These are phyloP conservation scores for Daldinia caldariorum DNA, from an alignment of 495 filamentous ascomycete genomes.

Conservation along the genomic window DNA sequence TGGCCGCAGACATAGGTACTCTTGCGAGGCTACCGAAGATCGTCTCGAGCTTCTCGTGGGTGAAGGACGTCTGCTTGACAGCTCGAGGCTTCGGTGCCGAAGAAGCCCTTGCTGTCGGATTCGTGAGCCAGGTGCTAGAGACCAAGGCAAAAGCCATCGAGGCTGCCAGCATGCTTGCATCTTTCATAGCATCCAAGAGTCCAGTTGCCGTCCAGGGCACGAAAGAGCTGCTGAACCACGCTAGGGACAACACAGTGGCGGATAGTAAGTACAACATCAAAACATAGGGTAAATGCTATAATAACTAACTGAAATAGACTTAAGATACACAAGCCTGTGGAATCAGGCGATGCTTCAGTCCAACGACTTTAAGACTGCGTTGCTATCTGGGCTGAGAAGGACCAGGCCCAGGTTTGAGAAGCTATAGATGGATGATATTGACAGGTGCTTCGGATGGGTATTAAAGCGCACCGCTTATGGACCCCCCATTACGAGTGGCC, in stretches of 20 bases:
- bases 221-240: constrained; percentile 91
- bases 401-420: constrained; percentile 87
- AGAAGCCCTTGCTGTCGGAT: constrained; percentile 84
- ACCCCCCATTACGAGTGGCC: not conserved
- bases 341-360: constrained; percentile 86
- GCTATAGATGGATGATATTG: constrained; percentile 60
- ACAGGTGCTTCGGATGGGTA: constrained; percentile 7
- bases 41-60: constrained; percentile 81
- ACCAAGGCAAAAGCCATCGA: constrained; percentile 69
- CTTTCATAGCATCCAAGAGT: constrained; percentile 79
- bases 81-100: constrained; percentile 79
- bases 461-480: constrained; percentile 14
- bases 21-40: constrained; percentile 85
- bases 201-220: constrained; percentile 93
- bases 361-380: constrained; percentile 75
- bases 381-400: constrained; percentile 81
- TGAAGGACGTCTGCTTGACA: constrained; percentile 87
- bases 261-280: constrained; percentile 67
- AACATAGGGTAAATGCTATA: not conserved
- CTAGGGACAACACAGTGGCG: constrained; percentile 77
- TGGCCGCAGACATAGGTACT: constrained; percentile 94
- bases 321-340: constrained; percentile 88
- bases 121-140: constrained; percentile 81
- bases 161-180: constrained; percentile 72
- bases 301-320: constrained; percentile 57